Conservation (phyloP, 495 filamentous ascomycete genomes). For the Penicillium waksmanii region DNA sequence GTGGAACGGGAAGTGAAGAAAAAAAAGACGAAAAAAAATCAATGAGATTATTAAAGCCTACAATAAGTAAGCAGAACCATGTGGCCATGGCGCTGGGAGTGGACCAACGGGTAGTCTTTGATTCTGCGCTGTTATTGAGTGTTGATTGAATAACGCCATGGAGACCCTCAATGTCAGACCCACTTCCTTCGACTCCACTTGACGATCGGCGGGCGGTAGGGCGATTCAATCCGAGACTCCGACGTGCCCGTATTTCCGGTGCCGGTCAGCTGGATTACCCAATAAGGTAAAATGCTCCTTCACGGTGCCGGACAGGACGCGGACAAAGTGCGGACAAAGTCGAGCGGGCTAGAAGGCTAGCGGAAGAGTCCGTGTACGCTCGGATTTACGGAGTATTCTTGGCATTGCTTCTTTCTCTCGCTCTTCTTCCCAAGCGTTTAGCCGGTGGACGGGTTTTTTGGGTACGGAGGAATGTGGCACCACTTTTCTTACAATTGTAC, state of each 20-base stretch:
- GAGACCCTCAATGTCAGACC: slow-evolving; percentile 1
- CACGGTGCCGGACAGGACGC: not conserved
- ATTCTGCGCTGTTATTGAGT: slow-evolving; percentile 15
- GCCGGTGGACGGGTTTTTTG: not conserved
- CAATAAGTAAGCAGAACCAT: slow-evolving; percentile 6
- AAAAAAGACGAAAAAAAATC: slow-evolving; percentile 14
- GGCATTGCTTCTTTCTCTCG: slow-evolving; percentile 27
- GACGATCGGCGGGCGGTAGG: slow-evolving; percentile 8
- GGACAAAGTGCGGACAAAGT: not conserved
- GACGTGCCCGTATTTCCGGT: slow-evolving; percentile 23
- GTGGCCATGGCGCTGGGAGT: slow-evolving; percentile 18
- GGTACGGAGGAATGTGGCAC: not conserved
- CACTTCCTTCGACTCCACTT: not conserved
- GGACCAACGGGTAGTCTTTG: slow-evolving; percentile 10
- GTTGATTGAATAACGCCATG: slow-evolving; percentile 10
- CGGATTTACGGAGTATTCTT: slow-evolving; percentile 16
- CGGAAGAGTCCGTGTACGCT: slow-evolving; percentile 12
- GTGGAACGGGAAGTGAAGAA: not conserved
- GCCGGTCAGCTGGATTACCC: slow-evolving; percentile 12
- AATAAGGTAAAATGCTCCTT: slow-evolving; percentile 24
- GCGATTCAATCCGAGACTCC: slow-evolving; percentile 11
- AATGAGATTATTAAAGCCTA: slow-evolving; percentile 6
- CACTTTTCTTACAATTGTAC: slow-evolving; percentile 1
- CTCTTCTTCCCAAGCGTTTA: slow-evolving; percentile 4
- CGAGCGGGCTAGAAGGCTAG: not conserved